Conservation (phyloP, 2,329 filamentous ascomycete genomes). For the Mycocentrospora acerina region DNA sequence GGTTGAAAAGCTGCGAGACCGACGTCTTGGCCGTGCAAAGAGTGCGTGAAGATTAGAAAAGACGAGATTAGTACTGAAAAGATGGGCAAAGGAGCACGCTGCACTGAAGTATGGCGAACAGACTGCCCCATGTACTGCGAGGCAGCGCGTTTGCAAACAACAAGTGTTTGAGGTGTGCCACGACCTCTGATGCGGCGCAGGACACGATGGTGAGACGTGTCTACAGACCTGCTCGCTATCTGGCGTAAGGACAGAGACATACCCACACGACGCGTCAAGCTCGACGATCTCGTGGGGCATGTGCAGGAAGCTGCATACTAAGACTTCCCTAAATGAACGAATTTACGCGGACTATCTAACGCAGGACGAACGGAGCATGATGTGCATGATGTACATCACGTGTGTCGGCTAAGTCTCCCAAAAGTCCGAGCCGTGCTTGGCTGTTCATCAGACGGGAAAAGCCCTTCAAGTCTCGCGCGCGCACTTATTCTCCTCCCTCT, state of each 20-base stretch:
- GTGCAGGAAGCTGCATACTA: no score
- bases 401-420: no score
- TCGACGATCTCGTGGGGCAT: no score
- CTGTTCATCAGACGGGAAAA: constrained; percentile 3
- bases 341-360: no score
- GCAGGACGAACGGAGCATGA: no score
- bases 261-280: no score
- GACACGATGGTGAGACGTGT: constrained; percentile 5
- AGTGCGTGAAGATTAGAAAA: constrained; percentile 6
- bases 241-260: constrained; percentile 15
- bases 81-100: constrained; percentile 11
- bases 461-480: constrained; percentile 1
- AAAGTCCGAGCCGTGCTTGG: no score
- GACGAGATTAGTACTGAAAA: constrained; percentile 3
- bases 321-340: no score
- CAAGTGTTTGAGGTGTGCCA: constrained; percentile 23
- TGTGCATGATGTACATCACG: no score
- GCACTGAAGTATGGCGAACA: constrained; percentile 15
- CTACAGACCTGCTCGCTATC: constrained; percentile 2
- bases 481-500: not conserved
- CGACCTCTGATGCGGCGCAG: constrained; percentile 21
- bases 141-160: constrained; percentile 25
- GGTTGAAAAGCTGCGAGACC: constrained; percentile 10
- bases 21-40: constrained; percentile 8
- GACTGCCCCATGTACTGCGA: not conserved